phyloP scores from a whole-genome alignment of 1,139 yeast species.

The Diutina sp. region DNA sequence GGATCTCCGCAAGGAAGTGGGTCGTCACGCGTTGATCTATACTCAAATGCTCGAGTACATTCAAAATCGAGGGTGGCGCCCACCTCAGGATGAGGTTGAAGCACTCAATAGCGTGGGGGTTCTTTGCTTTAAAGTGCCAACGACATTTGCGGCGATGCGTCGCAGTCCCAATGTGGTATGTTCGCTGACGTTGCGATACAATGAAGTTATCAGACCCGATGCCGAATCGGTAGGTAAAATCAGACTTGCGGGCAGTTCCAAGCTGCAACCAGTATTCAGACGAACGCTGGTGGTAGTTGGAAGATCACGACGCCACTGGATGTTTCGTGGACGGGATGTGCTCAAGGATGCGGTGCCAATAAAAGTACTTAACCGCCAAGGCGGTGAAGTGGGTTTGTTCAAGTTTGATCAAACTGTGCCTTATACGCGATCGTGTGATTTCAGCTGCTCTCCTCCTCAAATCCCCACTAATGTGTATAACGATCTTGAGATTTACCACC shows the following conservation, averaged over 20 bases:
- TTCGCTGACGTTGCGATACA: slow-evolving; percentile 14
- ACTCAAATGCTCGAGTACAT: slow-evolving; percentile 14
- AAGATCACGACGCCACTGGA: slow-evolving; percentile 27
- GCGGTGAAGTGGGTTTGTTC: slow-evolving; percentile 14
- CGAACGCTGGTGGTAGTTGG: slow-evolving; percentile 16
- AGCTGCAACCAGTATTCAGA: slow-evolving; percentile 12
- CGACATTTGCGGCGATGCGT: slow-evolving; percentile 17
- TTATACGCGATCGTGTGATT: slow-evolving; percentile 11
- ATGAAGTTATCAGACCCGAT: slow-evolving; percentile 13
- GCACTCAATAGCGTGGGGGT: slow-evolving; percentile 14
- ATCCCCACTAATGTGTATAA: slow-evolving; percentile 22
- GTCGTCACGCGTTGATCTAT: slow-evolving; percentile 16
- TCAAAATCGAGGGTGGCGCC: slow-evolving; percentile 8
- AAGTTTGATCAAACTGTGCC: slow-evolving; percentile 21
- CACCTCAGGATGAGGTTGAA: slow-evolving; percentile 11
- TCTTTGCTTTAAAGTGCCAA: slow-evolving; percentile 16
- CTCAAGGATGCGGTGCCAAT: slow-evolving; percentile 11
- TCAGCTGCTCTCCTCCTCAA: slow-evolving; percentile 5
- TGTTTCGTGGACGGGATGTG: slow-evolving; percentile 19
- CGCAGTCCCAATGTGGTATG: slow-evolving; percentile 20
- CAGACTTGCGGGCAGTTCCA: slow-evolving; percentile 8
- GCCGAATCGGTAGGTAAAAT: slow-evolving; percentile 9
- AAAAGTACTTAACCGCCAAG: slow-evolving; percentile 10
- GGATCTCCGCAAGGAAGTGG: slow-evolving; percentile 20
- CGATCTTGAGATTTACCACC: slow-evolving; percentile 20